These are phyloP conservation scores for Rhizopus arrhizus DNA, from an alignment of 371 early-diverging fungal genomes.

Conservation along the genomic window DNA sequence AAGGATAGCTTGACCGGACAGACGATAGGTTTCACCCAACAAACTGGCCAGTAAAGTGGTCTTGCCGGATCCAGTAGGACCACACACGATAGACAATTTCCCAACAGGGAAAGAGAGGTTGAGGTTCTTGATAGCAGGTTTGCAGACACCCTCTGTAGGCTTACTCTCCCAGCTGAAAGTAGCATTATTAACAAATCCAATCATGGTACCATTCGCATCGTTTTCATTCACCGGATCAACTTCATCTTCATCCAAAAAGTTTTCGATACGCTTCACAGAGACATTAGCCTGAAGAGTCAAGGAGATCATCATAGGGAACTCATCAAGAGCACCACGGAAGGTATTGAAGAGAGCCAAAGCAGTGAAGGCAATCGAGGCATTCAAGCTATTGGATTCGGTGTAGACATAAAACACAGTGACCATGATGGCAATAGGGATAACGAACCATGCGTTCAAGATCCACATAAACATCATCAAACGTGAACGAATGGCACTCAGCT, in stretches of 20 bases:
- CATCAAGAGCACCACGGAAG: slow-evolving; percentile 70
- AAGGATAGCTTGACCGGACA: slow-evolving; percentile 48
- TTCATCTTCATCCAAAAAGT: slow-evolving; percentile 73
- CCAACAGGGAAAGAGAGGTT: slow-evolving; percentile 63
- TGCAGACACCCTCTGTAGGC: slow-evolving; percentile 12
- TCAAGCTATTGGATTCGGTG: slow-evolving; percentile 54
- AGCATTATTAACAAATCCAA: slow-evolving; percentile 58
- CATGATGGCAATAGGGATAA: slow-evolving; percentile 39
- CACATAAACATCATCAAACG: slow-evolving; percentile 52
- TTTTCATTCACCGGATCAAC: slow-evolving; percentile 33
- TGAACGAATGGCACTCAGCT: slow-evolving; percentile 49
- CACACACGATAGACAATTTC: slow-evolving; percentile 76
- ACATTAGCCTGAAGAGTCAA: slow-evolving; percentile 71
- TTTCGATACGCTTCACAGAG: slow-evolving; percentile 71
- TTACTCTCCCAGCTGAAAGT: slow-evolving; percentile 55
- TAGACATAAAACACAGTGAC: slow-evolving; percentile 59
- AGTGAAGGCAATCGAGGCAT: slow-evolving; percentile 69
- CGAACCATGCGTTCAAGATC: slow-evolving; percentile 48
- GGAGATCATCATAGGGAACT: slow-evolving; percentile 70
- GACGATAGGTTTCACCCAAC: slow-evolving; percentile 59
- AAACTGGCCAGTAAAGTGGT: slow-evolving; percentile 70
- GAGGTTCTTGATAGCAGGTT: slow-evolving; percentile 58
- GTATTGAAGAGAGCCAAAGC: slow-evolving; percentile 66
- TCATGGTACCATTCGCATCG: slow-evolving; percentile 6
- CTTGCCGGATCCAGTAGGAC: slow-evolving; percentile 83